Percentiles rank a stretch among this genome's conserved stretches.
Conservation (phyloP, 106 monocot genomes). For the Alisma plantagoaquatica region DNA sequence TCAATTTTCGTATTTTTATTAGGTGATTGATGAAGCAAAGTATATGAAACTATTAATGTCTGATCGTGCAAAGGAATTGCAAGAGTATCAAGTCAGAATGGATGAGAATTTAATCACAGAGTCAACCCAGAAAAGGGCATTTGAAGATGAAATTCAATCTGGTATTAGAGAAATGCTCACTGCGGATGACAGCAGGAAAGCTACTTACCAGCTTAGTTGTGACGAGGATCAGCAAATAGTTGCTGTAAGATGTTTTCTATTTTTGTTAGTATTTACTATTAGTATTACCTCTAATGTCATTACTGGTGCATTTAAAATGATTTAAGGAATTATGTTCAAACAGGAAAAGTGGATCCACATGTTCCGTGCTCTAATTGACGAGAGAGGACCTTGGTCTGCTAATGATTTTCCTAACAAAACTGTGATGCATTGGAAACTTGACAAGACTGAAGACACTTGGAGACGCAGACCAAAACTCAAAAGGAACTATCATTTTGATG, state of each 20-base stretch:
- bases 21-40: constrained; percentile 78
- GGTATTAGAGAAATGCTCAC: constrained; percentile 43
- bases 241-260: constrained; percentile 42
- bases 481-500: constrained; percentile 89
- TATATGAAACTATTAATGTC: constrained; percentile 40
- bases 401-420: constrained; percentile 67
- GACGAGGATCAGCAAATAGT: constrained; percentile 94
- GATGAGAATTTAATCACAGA: constrained; percentile 42
- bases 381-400: constrained; percentile 96
- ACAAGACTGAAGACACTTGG: constrained; percentile 88
- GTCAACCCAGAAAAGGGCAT: constrained; percentile 31
- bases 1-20: too few species aligned
- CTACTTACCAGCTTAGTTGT: constrained; percentile 58
- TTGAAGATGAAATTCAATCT: constrained; percentile 70
- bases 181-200: constrained; percentile 63
- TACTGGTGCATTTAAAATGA: neutral
- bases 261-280: neutral
- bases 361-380: constrained; percentile 79
- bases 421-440: constrained; percentile 81
- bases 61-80: constrained; percentile 70
- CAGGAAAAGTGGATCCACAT: constrained; percentile 96
- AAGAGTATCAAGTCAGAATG: constrained; percentile 53
- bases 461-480: constrained; percentile 76
- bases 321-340: constrained; percentile 1
- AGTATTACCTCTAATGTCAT: neutral